Conservation (phyloP, 2,329 filamentous ascomycete genomes). For the Fusarium staphyleae region DNA sequence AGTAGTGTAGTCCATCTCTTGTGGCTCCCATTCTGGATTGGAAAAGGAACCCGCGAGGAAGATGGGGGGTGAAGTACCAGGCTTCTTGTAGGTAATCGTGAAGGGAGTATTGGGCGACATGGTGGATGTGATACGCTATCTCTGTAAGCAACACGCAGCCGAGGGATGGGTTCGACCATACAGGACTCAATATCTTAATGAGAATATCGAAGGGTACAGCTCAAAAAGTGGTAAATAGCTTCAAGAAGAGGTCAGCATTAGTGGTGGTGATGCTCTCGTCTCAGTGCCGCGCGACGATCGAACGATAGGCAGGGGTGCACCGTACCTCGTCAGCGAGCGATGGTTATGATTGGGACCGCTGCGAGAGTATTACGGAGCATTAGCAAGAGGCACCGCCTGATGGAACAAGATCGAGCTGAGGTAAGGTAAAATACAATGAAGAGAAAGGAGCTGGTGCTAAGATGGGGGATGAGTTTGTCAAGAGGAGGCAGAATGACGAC, state of each 20-base stretch:
- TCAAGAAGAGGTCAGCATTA: constrained; percentile 13
- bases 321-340: constrained; percentile 9
- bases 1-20: constrained; percentile 67
- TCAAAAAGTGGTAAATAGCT: constrained; percentile 2
- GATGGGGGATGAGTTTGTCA: constrained; percentile 3
- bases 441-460: constrained; percentile 4
- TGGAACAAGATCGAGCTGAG: background rate
- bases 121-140: constrained; percentile 8
- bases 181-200: constrained; percentile 1
- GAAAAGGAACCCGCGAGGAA: constrained; percentile 75
- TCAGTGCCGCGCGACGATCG: constrained; percentile 27
- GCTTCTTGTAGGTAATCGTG: constrained; percentile 67
- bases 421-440: constrained; percentile 1
- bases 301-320: constrained; percentile 35
- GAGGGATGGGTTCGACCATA: background rate
- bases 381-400: background rate
- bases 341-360: constrained; percentile 10
- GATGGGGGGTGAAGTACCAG: constrained; percentile 69
- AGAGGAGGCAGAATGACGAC: constrained; percentile 24
- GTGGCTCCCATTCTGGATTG: constrained; percentile 68
- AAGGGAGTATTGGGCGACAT: constrained; percentile 49
- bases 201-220: background rate
- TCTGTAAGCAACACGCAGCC: constrained; percentile 4
- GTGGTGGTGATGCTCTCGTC: constrained; percentile 14
- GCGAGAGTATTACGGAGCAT: constrained; percentile 12